phyloP scores from a whole-genome alignment of 805 yeast genomes.

The Candida easanensis region DNA sequence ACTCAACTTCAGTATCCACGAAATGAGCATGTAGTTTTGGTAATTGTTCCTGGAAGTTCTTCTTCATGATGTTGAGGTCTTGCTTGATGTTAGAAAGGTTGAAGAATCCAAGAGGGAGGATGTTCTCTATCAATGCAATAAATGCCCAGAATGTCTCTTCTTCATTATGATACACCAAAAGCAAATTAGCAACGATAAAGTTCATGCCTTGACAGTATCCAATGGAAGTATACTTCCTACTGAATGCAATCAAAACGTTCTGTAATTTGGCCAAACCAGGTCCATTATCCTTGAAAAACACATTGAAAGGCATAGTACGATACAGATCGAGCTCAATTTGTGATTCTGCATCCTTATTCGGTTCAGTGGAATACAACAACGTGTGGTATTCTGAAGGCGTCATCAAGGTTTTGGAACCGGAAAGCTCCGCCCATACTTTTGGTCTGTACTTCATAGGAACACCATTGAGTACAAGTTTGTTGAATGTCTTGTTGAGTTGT shows the following conservation, averaged over 20 bases:
- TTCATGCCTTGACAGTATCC: slow-evolving; percentile 66
- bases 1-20: slow-evolving; percentile 35
- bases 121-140: slow-evolving; percentile 45
- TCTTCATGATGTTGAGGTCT: slow-evolving; percentile 38
- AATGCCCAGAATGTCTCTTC: slow-evolving; percentile 56
- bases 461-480: slow-evolving; percentile 40
- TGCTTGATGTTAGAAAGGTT: slow-evolving; percentile 34
- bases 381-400: slow-evolving; percentile 47
- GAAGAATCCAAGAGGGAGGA: slow-evolving; percentile 44
- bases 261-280: slow-evolving; percentile 49
- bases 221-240: slow-evolving; percentile 42
- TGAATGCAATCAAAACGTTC: slow-evolving; percentile 48
- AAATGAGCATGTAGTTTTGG: slow-evolving; percentile 42
- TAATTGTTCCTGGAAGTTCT: slow-evolving; percentile 34
- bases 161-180: slow-evolving; percentile 41
- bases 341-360: slow-evolving; percentile 34
- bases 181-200: slow-evolving; percentile 50
- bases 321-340: slow-evolving; percentile 54
- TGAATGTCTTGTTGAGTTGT: slow-evolving; percentile 30
- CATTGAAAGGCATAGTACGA: slow-evolving; percentile 54
- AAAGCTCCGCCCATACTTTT: slow-evolving; percentile 51
- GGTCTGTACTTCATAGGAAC: slow-evolving; percentile 48
- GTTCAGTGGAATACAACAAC: slow-evolving; percentile 24
- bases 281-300: slow-evolving; percentile 50
- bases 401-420: slow-evolving; percentile 43